Evolutionary conservation across 495 filamentous ascomycete genomes (phyloP), one percentile per base, ranked within the genome.

Genomic region (Penicillium egyptiacum): DNA sequence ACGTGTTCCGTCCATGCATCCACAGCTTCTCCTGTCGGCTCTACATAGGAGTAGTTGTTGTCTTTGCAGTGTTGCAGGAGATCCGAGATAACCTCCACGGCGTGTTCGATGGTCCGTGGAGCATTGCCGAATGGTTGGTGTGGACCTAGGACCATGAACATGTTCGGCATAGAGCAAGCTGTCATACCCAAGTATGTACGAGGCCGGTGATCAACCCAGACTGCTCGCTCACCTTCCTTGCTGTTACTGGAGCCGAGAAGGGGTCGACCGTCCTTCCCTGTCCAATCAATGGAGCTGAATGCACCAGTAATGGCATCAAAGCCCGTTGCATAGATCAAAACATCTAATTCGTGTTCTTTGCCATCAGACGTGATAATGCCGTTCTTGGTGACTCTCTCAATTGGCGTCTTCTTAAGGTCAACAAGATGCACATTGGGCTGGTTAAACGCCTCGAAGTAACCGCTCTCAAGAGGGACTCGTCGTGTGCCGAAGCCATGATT

Each of bases 361-460:
- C 72, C 75, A 48, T 75, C 70, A 3, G 35, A 57, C 4, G 68
- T 75, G 22, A 65, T 61, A 31, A 81, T 75, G 1, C 71, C 70
- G 0, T 35, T 58, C 28, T 53, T 46, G 5, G 62, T 66, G 5
- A 71, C 57, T 9, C 40, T 37, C 9, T 67, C 58, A 20, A 72
- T 65, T 0, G 68, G 66, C 2, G 64, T 65, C n/a, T 61, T 39
- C 19, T 65, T 58, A 3, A 72, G 47, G 45, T 75, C 64, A 0
- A 77, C 64, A 23, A 75, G 51, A 10, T 68, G 25, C 4, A 77
- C 74, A 37, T 77, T 65, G 1, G 62, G 55, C 45, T 62, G 41
- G 50, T 77, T 75, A 52, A 63, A 75, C 2, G 60, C 53, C 55
- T 77, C 71, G 26, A 65, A 77, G 56, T 73, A 77, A 2, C 61